Base-by-base conservation (phyloP, 1,139 yeast genomes). In the Taphrina betulina region DNA sequence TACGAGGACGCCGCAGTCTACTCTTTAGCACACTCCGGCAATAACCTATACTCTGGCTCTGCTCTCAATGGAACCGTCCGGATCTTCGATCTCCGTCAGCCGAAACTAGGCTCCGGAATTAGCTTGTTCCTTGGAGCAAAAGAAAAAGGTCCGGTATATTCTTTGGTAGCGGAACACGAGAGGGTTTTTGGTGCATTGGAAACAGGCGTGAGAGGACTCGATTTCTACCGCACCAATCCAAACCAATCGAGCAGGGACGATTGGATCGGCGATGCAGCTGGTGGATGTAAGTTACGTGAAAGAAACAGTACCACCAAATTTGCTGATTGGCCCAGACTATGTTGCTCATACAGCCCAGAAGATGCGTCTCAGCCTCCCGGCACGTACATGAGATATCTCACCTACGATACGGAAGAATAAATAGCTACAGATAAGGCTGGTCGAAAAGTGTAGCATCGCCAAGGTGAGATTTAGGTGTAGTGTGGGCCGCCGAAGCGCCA, bases 131-230 rank as follows among this genome's bases (percentile, higher is more conserved):
- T 43, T 4, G 48, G 48, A n/a, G 38, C 19, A 19, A 16, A 43
- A 20, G 48, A 43, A 20, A 24, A 37, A 3, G 54, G 54, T 3
- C 54, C 54, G 3, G 23, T 50, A 3, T 50, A 50, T 33, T 50
- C 54, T 3, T 24, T 50, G 33, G 34, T 33, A 3, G 54, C 54
- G 12, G 54, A 50, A 33, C 40, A 40, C 23, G 54, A 50, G 31
- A 35, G 44, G 14, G 34, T 50, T 24, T 50, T 26, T 24, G 54
- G 40, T 14, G 54, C 54, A 12, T n/a, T 42, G 19, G 54, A 50
- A 26, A 16, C 28, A 7, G 16, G 37, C n/a, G 46, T 50, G 5
- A 20, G 44, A 14, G 44, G 54, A 16, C 12, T 50, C 12, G 54
- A 50, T 34, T 50, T 22, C 33, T 22, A 43, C 20, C 48, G 38